Evolutionary conservation across 2,329 filamentous ascomycete species (phyloP), one percentile per base, ranked within the genome.

Genomic region (Aspergillus spinulosporus): DNA sequence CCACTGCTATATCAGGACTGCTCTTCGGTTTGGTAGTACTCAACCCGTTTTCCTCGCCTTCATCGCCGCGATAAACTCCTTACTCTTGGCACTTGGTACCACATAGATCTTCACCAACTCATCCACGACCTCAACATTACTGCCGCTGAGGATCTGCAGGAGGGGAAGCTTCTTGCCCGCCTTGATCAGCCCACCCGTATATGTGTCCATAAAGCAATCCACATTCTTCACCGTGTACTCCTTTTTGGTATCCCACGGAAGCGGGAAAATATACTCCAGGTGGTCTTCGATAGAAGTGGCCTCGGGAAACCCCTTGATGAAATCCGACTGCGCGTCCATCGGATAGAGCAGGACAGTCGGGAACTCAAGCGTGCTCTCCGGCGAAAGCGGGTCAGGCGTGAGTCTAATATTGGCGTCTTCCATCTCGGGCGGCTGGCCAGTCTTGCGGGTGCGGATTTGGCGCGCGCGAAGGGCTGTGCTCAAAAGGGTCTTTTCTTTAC

Each of bases 181-280:
- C 77, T 96, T 97, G 66, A 96, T 84, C 66, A 99, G 73, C 0
- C 92, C 92, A 0, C 92, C 92, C 0, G 80, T 78, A 3, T 76
- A 75, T 0, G 92, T 97, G 78, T 97, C 92, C 79, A 96, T 88
- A 73, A 90, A 97, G 67, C 90, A 94, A 64, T 96, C 92, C 3
- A 96, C 90, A 0, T 75, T 78, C 0, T 79, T 78, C 1, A 80
- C 64, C 1, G 77, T 82, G 73, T 96, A 97, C 66, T 85, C 85
- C 1, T 81, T 74, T 58, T 81, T 77, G 12, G 72, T 68, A 66
- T 97, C 94, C 94, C 94, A 99, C 9, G 92, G 91, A 66, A 92
- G 74, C 2, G 92, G 93, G 56, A 99, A 84, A 7, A 97, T 87
- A 67, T 97, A 96, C 3, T 81, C 80, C 49, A 99, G 78, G 72